These are phyloP conservation scores for Rhizopus stolonifer DNA, from an alignment of 371 early-diverging fungal genomes.

Conservation along the genomic window DNA sequence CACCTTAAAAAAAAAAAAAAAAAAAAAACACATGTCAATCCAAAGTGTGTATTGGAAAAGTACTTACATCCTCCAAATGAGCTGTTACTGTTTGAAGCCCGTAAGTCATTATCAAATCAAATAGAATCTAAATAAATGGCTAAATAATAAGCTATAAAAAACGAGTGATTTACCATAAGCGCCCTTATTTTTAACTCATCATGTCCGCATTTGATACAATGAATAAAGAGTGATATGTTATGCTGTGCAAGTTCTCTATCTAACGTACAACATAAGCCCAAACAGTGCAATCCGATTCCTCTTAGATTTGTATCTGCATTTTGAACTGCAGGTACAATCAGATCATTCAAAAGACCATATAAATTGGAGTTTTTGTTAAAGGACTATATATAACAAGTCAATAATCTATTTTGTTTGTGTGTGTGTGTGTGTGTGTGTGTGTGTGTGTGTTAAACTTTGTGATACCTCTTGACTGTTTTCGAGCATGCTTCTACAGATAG, in stretches of 20 bases:
- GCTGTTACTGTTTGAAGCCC: slow-evolving; percentile 37
- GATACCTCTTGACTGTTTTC: slow-evolving; percentile 72
- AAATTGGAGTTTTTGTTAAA: slow-evolving; percentile 74
- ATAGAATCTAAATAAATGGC: slow-evolving; percentile 48
- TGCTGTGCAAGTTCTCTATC: slow-evolving; percentile 56
- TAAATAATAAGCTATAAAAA: neutral
- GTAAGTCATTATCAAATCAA: slow-evolving; percentile 60
- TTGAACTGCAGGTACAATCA: slow-evolving; percentile 79
- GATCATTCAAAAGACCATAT: slow-evolving; percentile 76
- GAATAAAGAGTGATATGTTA: slow-evolving; percentile 46
- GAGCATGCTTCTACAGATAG: slow-evolving; percentile 70
- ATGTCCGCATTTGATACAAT: slow-evolving; percentile 42
- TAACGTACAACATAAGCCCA: slow-evolving; percentile 75
- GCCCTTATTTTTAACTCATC: slow-evolving; percentile 49
- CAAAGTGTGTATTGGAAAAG: too few relatives aligned
- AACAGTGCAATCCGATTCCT: slow-evolving; percentile 78
- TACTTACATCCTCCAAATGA: slow-evolving; percentile 42
- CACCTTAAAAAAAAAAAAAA: too few relatives aligned
- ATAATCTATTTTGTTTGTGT: neutral
- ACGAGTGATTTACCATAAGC: slow-evolving; percentile 35
- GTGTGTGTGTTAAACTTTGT: too few relatives aligned
- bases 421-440: too few relatives aligned
- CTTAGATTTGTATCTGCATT: slow-evolving; percentile 66
- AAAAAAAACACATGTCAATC: too few relatives aligned
- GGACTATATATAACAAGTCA: slow-evolving; percentile 15